Conservation (phyloP, 116 monocot genomes). For the Papilionanthe hybrid region DNA sequence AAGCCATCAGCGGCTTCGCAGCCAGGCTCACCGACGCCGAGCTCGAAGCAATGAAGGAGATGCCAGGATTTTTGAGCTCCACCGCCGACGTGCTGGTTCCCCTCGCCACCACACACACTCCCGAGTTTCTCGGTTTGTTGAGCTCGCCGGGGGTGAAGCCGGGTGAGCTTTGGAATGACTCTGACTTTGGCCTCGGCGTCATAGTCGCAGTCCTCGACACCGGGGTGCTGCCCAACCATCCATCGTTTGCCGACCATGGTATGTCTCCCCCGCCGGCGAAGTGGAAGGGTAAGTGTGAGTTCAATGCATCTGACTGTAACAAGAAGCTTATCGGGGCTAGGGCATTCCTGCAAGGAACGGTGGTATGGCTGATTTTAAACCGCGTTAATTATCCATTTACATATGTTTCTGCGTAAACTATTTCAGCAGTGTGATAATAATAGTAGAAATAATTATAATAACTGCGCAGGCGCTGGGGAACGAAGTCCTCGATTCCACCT, state of each 20-base stretch:
- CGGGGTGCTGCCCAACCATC: slow-evolving; percentile 25
- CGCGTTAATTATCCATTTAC: background rate
- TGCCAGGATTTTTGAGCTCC: slow-evolving; percentile 17
- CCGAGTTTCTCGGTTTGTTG: slow-evolving; percentile 23
- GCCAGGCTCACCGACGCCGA: slow-evolving; percentile 20
- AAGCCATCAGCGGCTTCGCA: slow-evolving; percentile 23
- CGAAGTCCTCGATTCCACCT: background rate
- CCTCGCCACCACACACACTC: slow-evolving; percentile 34
- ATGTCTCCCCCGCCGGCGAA: slow-evolving; percentile 26
- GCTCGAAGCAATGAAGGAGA: slow-evolving; percentile 6
- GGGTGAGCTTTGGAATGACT: slow-evolving; percentile 6
- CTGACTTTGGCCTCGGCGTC: slow-evolving; percentile 25
- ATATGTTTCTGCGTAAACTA: too few relatives aligned
- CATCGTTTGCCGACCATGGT: slow-evolving; percentile 31
- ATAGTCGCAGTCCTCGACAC: slow-evolving; percentile 47
- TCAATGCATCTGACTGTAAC: slow-evolving; percentile 3
- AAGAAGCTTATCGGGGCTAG: slow-evolving; percentile 18
- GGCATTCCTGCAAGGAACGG: slow-evolving; percentile 1
- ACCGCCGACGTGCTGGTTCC: slow-evolving; percentile 7
- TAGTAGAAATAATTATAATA: too few relatives aligned
- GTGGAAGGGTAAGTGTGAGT: slow-evolving; percentile 43
- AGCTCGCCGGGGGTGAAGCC: background rate
- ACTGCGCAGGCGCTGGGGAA: background rate
- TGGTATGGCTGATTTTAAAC: background rate
- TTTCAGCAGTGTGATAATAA: too few relatives aligned